Percentiles rank a stretch among this genome's conserved stretches.
These are phyloP conservation scores for Heliosperma pusillum DNA, from an alignment of 148 eudicot genomes.

Conservation along the genomic window DNA sequence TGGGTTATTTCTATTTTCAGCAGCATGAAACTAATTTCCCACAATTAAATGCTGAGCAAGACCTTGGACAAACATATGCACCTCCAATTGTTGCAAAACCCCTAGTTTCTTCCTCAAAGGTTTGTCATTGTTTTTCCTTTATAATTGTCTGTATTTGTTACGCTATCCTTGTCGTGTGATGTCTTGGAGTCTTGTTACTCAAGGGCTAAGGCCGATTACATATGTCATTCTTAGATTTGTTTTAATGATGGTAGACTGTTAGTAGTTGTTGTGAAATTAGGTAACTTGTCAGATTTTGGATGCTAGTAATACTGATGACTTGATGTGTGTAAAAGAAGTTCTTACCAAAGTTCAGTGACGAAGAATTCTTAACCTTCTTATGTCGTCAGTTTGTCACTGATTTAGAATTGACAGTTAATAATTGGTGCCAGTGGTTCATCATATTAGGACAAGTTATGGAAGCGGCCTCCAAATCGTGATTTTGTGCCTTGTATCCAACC, in stretches of 20 bases:
- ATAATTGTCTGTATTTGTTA: background rate
- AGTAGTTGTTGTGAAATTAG: constrained; percentile 5
- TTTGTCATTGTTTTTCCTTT: constrained; percentile 32
- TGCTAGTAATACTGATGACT: constrained; percentile 1
- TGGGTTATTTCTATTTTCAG: constrained; percentile 38
- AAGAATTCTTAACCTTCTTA: constrained; percentile 34
- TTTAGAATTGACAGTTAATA: constrained; percentile 73
- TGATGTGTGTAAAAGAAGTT: background rate
- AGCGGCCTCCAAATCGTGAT: constrained; percentile 73
- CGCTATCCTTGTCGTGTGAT: background rate
- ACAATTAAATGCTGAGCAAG: constrained; percentile 47
- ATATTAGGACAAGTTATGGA: constrained; percentile 64
- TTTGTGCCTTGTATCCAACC: constrained; percentile 70
- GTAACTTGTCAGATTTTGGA: constrained; percentile 4
- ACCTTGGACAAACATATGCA: constrained; percentile 38
- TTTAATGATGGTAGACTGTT: background rate
- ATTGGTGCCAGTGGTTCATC: constrained; percentile 45
- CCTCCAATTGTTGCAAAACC: constrained; percentile 52
- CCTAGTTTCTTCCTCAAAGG: constrained; percentile 57
- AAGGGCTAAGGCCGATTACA: background rate
- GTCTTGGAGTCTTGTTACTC: background rate
- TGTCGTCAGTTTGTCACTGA: constrained; percentile 49
- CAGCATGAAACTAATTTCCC: constrained; percentile 62
- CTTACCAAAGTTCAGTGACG: constrained; percentile 18
- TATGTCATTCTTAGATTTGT: background rate